These are phyloP conservation scores for Podospora australis DNA, from an alignment of 495 filamentous ascomycete genomes.

Conservation along the genomic window DNA sequence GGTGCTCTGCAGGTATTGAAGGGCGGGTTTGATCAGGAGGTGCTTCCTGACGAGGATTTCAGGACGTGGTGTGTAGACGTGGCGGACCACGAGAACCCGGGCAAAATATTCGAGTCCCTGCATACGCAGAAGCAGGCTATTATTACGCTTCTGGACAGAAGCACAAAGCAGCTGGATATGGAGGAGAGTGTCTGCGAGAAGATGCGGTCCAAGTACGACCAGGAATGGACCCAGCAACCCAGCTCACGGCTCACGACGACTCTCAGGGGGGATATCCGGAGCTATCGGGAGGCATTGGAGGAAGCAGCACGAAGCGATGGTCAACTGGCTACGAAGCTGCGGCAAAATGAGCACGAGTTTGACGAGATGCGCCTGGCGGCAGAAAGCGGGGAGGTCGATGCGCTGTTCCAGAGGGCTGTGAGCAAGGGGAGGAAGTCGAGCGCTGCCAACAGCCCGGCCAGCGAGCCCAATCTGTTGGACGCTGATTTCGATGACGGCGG, in stretches of 20 bases:
- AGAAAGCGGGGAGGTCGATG: constrained; percentile 80
- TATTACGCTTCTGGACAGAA: constrained; percentile 61
- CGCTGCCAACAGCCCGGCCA: constrained; percentile 52
- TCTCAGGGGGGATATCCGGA: constrained; percentile 74
- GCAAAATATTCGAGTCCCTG: constrained; percentile 67
- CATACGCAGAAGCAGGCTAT: constrained; percentile 72
- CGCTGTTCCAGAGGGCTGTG: constrained; percentile 77
- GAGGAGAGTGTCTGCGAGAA: constrained; percentile 98
- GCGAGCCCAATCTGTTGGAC: constrained; percentile 76
- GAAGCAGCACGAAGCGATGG: constrained; percentile 84
- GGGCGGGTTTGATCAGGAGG: constrained; percentile 85
- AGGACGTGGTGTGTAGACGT: constrained; percentile 89
- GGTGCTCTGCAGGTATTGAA: constrained; percentile 86
- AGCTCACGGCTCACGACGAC: constrained; percentile 84
- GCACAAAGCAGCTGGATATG: constrained; percentile 83
- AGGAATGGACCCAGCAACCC: constrained; percentile 95
- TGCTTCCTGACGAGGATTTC: constrained; percentile 84
- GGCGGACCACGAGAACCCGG: constrained; percentile 67
- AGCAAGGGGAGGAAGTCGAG: constrained; percentile 53
- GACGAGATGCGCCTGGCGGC: constrained; percentile 93
- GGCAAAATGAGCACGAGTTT: constrained; percentile 79
- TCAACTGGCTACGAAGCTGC: constrained; percentile 75
- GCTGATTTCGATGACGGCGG: constrained; percentile 80
- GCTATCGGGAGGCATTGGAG: constrained; percentile 80
- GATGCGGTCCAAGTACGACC: constrained; percentile 96